Base-by-base conservation (phyloP, 768 basidiomycete species). In the Hygrophorus russula region DNA sequence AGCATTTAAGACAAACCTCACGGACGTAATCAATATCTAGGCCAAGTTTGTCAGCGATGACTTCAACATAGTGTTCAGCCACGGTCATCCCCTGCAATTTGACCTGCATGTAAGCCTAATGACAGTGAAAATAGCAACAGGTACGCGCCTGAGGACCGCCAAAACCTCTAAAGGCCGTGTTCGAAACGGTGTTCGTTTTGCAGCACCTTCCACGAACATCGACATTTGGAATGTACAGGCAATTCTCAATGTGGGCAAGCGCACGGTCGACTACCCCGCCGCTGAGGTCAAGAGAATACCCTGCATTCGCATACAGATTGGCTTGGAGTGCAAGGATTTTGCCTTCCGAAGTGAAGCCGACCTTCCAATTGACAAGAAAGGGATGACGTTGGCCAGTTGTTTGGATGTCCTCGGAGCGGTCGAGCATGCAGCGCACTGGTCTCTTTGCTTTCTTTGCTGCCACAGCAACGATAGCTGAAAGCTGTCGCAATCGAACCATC, bases 351-450 rank as follows among this genome's bases (percentile, higher is more conserved):
- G 31, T 52, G 18, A 52, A 52, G 9, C 51, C 51, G 17, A 52
- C 51, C 39, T 35, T 47, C 51, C 51, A 52, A 11, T 52, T 37
- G 7, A 46, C 45, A n/a, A 49, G 46, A 17, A 46, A 49, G 4
- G 51, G 51, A 35, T 52, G 51, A 14, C 51, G 51, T 42, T 52
- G 51, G 14, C 51, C 51, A 11, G 48, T 52, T n/a, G 42, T 52
- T 46, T 44, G 44, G 40, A 52, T 52, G 24, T 52, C 51, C 31
- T 52, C 51, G 27, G 46, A 46, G 3, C 51, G 45, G 40, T 52
- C 51, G 1, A 52, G 41, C 51, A 52, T 52, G 32, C 46, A 39
- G 10, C 51, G 45, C 11, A 52, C 51, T 1, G 51, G 51, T 8
- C 51, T 28, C 12, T 48, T 45, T 19, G 51, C 45, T 36, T 52